Evolutionary conservation across 768 basidiomycete genomes (phyloP), one percentile per base, ranked within the genome.

Genomic region (Termitomyces heimii): DNA sequence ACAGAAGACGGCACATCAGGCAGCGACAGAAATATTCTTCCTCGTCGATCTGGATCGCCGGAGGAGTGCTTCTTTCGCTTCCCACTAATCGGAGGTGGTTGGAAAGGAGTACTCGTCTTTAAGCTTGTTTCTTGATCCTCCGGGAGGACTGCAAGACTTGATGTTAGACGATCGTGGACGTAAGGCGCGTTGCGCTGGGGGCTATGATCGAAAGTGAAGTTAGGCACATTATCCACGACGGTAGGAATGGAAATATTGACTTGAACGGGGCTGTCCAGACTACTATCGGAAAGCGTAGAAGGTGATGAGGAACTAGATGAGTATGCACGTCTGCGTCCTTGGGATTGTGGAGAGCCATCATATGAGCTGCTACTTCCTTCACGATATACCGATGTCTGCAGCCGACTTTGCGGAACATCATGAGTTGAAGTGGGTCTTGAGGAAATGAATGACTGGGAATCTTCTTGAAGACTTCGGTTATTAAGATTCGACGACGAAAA

Each of bases 71-170:
- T 60, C 24, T 57, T 49, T 47, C 51, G 57, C 26, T 56, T 56
- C 22, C 45, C 49, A 24, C 50, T 50, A 32, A 59, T 32, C 35
- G 60, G 54, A 5, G 58, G 58, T n/a, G 52, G 29, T 13, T 56
- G 48, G 9, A n/a, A 31, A 20, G 57, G 46, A 22, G 60, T 29
- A 14, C 50, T 51, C 13, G 53, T 55, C 54, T 65, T 58, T 20
- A 58, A 53, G 54, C 55, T 62, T 8, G 79, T 64, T 55, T 83
- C 81, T 8, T 71, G 65, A 49, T 75, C 81, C 58, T 86, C 83
- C 4, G 79, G 83, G 2, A 84, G 74, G 6, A 78, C 73, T 55
- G 79, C 75, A 47, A 86, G 68, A 29, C 67, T 62, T 12, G 74
- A 70, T 14, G 60, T 56, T 2, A 68, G 66, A 18, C 70, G 68